Evolutionary conservation across 257 asterid genomes (phyloP), one percentile per base, ranked within the genome.

Genomic region (Solanum ahanhuiri): DNA sequence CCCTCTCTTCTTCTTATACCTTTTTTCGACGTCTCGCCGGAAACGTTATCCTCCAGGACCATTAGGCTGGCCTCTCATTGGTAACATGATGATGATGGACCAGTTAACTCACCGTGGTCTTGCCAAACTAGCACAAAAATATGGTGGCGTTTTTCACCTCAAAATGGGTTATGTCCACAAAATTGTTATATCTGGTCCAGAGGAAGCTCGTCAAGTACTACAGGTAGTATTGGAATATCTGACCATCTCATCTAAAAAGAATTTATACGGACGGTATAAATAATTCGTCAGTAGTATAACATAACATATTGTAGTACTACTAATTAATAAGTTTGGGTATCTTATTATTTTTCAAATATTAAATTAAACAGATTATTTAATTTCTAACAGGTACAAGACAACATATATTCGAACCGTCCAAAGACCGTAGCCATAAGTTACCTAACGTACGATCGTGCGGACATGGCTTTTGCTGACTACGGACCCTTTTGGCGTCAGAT

Each of bases 401-500:
- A 90, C 93, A 89, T 95, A 63, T 95, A 94, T 91, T 95, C 99
- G 31, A 96, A 96, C 91, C 94, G 98, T 39, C 99, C 99, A 9
- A 98, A 95, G 0, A 93, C 93, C 3, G 88, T 92, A 12, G 98
- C 98, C 15, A 94, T 95, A 31, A 88, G 92, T 17, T 96, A 95
- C 91, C 20, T 96, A 2, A 95, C 98, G 17, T 96, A 96, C 45
- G 95, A 95, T 9, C 64, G 96, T n/a, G 98, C 98, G 5, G 99
- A 96, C 91, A 95, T 96, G 99, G 99, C 98, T 9, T 96, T 96
- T 82, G 97, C 98, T 10, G 91, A 96, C 79, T 96, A 96, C 89
- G 99, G 99, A 22, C 98, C 98, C 1, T 96, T 95, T 79, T 96
- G 99, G 99, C 95, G 99, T 57, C 97, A 96, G 85, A 95, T 96